Evolutionary conservation across 108 stramenopile species (phyloP).

Genomic region (Conticribra guillardii): DNA sequence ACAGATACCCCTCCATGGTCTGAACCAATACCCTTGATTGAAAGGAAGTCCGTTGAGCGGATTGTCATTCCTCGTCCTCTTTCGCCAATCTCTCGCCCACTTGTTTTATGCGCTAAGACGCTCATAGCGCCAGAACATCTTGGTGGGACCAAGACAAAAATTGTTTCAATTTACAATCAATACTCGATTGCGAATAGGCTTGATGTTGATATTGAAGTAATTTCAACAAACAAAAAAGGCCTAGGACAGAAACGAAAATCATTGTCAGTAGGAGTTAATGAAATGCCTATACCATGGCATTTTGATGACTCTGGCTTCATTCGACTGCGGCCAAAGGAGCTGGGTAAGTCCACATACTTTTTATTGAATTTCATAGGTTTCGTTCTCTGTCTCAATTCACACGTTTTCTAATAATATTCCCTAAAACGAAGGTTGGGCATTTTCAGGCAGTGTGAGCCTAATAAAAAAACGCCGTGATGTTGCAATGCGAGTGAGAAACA

Average conservation of each 20-base stretch:
- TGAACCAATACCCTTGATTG: conserved; percentile 47
- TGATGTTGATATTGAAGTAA: conserved; percentile 69
- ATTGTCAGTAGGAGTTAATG: conserved; percentile 35
- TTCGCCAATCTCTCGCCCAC: conserved; percentile 35
- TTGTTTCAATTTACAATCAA: conserved; percentile 63
- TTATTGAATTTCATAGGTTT: background rate
- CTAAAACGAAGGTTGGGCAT: conserved; percentile 48
- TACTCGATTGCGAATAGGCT: conserved; percentile 58
- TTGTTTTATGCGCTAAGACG: conserved; percentile 52
- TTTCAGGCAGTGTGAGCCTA: conserved; percentile 59
- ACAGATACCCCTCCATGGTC: conserved; percentile 55
- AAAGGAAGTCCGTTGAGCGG: conserved; percentile 28
- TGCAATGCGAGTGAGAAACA: conserved; percentile 59
- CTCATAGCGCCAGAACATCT: conserved; percentile 52
- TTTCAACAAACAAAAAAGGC: conserved; percentile 19
- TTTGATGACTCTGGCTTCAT: conserved; percentile 66
- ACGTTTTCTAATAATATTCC: background rate
- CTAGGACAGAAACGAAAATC: conserved; percentile 8
- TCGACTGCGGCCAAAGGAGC: conserved; percentile 66
- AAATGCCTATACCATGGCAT: conserved; percentile 56
- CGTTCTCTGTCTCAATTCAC: background rate
- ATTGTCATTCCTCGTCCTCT: conserved; percentile 45
- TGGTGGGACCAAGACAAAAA: conserved; percentile 57
- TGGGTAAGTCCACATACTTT: conserved; percentile 11
- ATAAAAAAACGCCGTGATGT: conserved; percentile 57